These are phyloP conservation scores for Paracorniculantispora psalliotae DNA, from an alignment of 2,329 filamentous ascomycete species.

Conservation along the genomic window DNA sequence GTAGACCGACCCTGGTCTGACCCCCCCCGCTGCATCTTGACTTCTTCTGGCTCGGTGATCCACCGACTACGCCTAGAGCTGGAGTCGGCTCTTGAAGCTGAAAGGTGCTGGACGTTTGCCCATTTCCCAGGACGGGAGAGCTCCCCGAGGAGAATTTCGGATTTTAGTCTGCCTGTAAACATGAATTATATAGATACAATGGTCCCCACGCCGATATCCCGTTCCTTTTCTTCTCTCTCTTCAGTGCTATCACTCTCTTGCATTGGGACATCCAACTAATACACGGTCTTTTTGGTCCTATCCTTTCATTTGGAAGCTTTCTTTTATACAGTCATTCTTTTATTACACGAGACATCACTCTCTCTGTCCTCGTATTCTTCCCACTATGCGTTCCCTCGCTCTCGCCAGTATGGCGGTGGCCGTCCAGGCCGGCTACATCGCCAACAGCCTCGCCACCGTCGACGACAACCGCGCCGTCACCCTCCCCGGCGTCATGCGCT, in stretches of 20 bases:
- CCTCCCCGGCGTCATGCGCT: slow-evolving; percentile 9
- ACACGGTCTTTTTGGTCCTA: background rate
- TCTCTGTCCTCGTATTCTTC: background rate
- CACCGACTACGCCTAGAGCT: background rate
- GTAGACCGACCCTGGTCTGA: background rate
- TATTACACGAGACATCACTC: background rate
- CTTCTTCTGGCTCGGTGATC: background rate
- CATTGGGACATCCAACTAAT: background rate
- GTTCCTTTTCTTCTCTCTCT: background rate
- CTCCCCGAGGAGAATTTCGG: background rate
- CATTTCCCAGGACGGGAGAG: background rate
- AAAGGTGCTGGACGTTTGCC: background rate
- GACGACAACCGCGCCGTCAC: slow-evolving; percentile 17
- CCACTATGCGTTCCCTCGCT: slow-evolving; percentile 3
- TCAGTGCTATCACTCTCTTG: slow-evolving; percentile 1
- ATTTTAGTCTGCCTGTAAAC: too few species aligned
- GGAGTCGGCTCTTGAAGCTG: background rate
- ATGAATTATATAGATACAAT: background rate
- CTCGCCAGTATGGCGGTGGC: slow-evolving; percentile 5
- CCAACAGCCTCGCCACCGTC: slow-evolving; percentile 18
- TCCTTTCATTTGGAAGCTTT: background rate
- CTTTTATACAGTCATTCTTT: slow-evolving; percentile 6
- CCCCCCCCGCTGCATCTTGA: background rate
- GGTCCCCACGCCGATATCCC: background rate
- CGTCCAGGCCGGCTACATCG: background rate